phyloP scores from a whole-genome alignment of 345 rosid species.

The Lepidium aucheri region DNA sequence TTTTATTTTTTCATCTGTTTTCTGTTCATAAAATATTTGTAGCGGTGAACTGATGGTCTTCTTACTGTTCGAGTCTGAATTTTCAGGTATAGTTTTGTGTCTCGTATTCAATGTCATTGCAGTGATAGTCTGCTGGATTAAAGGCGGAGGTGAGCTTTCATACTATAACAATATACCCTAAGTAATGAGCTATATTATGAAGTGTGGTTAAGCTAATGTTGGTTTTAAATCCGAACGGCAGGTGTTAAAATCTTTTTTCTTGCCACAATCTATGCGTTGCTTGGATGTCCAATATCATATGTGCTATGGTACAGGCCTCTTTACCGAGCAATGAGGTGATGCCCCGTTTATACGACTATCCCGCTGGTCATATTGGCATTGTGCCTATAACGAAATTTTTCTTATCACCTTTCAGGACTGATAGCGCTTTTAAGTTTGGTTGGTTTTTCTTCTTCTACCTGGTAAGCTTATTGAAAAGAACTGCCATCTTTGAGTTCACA shows the following conservation, averaged over 20 bases:
- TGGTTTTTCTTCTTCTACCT: conserved; percentile 92
- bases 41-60: neutral
- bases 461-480: conserved; percentile 41
- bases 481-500: neutral
- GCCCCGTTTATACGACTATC: neutral
- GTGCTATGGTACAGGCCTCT: conserved; percentile 95
- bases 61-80: neutral
- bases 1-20: neutral
- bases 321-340: conserved; percentile 86
- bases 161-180: neutral
- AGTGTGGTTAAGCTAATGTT: neutral
- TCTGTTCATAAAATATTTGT: neutral
- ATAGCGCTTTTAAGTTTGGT: conserved; percentile 87
- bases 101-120: conserved; percentile 79
- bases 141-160: conserved; percentile 70
- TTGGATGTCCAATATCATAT: conserved; percentile 83
- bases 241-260: conserved; percentile 90
- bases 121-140: conserved; percentile 73
- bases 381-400: neutral
- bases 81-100: conserved; percentile 82
- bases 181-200: neutral
- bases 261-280: conserved; percentile 67
- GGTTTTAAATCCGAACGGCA: conserved; percentile 25
- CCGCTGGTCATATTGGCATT: neutral
- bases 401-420: conserved; percentile 62